Evolutionary conservation across 306 rosid genomes (phyloP).

Genomic region (Medicago lupulina): DNA sequence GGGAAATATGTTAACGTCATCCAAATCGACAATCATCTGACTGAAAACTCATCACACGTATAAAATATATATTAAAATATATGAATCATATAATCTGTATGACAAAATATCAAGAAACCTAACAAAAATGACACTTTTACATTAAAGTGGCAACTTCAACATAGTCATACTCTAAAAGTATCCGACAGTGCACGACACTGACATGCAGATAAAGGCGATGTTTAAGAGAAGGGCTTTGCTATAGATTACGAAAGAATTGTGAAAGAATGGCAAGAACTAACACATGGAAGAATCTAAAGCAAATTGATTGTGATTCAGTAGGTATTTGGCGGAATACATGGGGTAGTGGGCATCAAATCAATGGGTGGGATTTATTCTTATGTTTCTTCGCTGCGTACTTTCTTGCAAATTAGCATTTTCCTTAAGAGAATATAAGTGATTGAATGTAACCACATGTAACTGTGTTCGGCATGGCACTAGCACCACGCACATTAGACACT

Average conservation of each 20-base stretch:
- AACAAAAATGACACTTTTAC: not conserved
- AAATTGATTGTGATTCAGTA: too few relatives aligned
- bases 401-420: too few relatives aligned
- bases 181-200: not conserved
- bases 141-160: conserved; percentile 33
- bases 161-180: not conserved
- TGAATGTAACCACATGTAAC: not conserved
- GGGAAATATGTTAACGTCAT: conserved; percentile 39
- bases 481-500: not conserved
- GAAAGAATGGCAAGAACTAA: too few relatives aligned
- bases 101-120: conserved; percentile 35
- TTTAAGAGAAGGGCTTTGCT: not conserved
- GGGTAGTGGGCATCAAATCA: too few relatives aligned
- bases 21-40: conserved; percentile 25
- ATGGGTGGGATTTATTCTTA: too few relatives aligned
- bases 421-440: not conserved
- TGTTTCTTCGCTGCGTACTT: too few relatives aligned
- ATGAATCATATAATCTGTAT: conserved; percentile 29
- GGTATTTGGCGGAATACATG: too few relatives aligned
- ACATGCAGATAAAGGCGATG: not conserved
- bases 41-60: conserved; percentile 16
- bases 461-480: not conserved
- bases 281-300: too few relatives aligned
- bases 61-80: not conserved
- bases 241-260: too few relatives aligned